Evolutionary conservation across 306 rosid species (phyloP).

Genomic region (Quillaja saponaria): DNA sequence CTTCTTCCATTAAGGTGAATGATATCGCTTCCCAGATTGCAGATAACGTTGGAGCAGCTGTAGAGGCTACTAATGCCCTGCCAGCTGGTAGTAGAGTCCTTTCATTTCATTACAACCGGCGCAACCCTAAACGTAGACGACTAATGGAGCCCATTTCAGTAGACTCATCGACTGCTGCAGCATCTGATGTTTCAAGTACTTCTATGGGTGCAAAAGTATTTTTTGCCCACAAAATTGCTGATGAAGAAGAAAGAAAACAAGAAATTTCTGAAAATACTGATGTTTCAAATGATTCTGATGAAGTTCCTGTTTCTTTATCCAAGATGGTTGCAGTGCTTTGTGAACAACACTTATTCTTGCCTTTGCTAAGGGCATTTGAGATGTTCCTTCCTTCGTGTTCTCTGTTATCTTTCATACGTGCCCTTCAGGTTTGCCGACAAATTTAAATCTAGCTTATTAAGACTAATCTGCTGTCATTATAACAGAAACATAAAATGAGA

Average conservation of each 20-base stretch:
- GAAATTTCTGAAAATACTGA: conserved; percentile 35
- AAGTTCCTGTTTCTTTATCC: conserved; percentile 70
- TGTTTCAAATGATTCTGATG: conserved; percentile 52
- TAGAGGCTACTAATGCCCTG: conserved; percentile 74
- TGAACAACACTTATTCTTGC: conserved; percentile 79
- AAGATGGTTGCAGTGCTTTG: conserved; percentile 98
- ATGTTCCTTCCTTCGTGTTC: conserved; percentile 98
- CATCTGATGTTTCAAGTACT: conserved; percentile 43
- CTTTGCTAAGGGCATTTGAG: conserved; percentile 91
- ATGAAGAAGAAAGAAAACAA: conserved; percentile 45
- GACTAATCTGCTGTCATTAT: too few relatives aligned
- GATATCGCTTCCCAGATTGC: conserved; percentile 91
- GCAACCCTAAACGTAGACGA: conserved; percentile 82
- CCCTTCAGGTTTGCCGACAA: conserved; percentile 75
- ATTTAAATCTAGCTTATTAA: conserved; percentile 11
- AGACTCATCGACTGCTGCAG: conserved; percentile 38
- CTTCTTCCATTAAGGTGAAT: conserved; percentile 90
- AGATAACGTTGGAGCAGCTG: conserved; percentile 85
- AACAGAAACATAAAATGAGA: too few relatives aligned
- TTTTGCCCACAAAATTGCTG: conserved; percentile 42
- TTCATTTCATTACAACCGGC: conserved; percentile 78
- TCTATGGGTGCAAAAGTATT: conserved; percentile 42
- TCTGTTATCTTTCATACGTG: conserved; percentile 84
- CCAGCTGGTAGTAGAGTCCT: conserved; percentile 60
- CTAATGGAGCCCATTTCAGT: conserved; percentile 48